Base-by-base conservation (phyloP, 2,329 filamentous ascomycete species). In the Calonectria multiphialidica region DNA sequence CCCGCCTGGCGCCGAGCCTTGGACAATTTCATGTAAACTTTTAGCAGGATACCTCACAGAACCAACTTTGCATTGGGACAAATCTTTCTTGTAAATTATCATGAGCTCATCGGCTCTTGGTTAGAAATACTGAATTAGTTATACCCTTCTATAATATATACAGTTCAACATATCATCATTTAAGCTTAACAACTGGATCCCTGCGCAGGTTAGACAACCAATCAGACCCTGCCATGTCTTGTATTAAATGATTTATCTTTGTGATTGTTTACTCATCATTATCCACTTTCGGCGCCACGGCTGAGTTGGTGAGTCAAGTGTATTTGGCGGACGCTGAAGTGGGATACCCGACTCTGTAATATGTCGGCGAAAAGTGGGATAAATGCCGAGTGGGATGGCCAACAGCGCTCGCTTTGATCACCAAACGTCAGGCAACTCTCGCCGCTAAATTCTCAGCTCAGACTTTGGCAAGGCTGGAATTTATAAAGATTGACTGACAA, bases 1-100 rank as follows among this genome's bases (percentile, higher is more conserved):
- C 89, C 90, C 3, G 78, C 82, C 13, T 91, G 88, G 88, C 83
- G 82, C 66, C 79, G 82, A 3, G 13, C 72, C 2, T 35, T 82
- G 5, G 66, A 83, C 76, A 80, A 77, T 40, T 33, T 85, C 40
- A 83, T 86, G 45, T 83, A 82, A 70, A 57, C 18, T 77, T 28
- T 6, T 10, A 33, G 35, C 30, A 23, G 5, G n/a, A 35, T 3
- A 47, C 16, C 16, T 16, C 33, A 61, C 42, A 59, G 15, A 45
- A 45, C 55, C 28, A 16, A 25, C 33, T 61, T 25, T 6, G n/a
- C 33, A 15, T 33, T 65, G 42, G 30, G 18, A 49, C 55, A 35
- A n/a, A n/a, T 49, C 37, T 37, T 21, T 35, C 37, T 33, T 30
- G 13, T 42, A 44, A 21, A 47, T 21, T 13, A 63, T 63, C 25